Evolutionary conservation across 805 yeast species (phyloP), one percentile per base, ranked within the genome.

Genomic region (Groenewaldozyma tartarivorans): DNA sequence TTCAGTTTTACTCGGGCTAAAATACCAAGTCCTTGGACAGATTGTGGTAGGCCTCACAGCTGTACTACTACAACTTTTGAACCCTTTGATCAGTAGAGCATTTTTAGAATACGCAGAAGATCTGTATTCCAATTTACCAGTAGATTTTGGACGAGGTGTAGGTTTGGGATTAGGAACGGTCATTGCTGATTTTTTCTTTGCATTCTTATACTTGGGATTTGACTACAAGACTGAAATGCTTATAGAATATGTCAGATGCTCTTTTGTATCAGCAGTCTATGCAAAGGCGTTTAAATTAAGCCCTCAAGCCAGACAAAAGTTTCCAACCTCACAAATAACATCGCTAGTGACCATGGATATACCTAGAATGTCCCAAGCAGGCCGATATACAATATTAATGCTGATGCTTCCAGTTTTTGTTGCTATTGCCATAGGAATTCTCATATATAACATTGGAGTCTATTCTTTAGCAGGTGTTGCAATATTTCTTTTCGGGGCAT

Each of bases 321-420:
- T 61, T 52, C 76, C 88, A 1, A 67, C 72, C 18, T 77, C 85
- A 20, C 73, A 71, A 44, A 71, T 82, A 39, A 80, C 87, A 20
- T 74, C 84, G 4, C 62, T 81, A 53, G 70, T 80, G 53, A 81
- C 87, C 47, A 73, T 86, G 2, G 94, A 82, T 56, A 59, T 80
- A 34, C 69, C 86, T 4, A 71, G 87, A 58, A 68, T 82, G 26
- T 90, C 81, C 57, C 67, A 81, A 48, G 85, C 86, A 4, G 57
- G 75, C 5, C 74, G 75, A 2, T 77, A 75, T 41, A 76, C 77
- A 51, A 80, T 81, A 2, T 72, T 77, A 49, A 54, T 77, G 16
- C 56, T 78, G 46, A 62, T 74, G 5, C 71, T 81, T 51, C 83
- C 85, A 0, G 62, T 79, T 4, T 69, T 81, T 1, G 57, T 81